Base-by-base conservation (phyloP, 179 eudicot species). In the Beta corolliflora region DNA sequence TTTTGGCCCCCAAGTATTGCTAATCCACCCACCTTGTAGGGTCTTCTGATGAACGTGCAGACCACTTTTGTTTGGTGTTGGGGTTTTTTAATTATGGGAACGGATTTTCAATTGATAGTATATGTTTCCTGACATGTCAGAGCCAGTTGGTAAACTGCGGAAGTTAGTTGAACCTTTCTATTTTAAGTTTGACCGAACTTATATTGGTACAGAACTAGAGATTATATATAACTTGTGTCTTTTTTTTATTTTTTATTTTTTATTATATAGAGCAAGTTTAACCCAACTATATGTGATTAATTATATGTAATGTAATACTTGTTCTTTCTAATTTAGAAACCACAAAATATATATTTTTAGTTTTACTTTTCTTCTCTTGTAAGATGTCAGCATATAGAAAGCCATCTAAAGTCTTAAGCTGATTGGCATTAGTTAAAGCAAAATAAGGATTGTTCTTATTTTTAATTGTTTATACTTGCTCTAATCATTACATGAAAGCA, bases 21-120 rank as follows among this genome's bases (percentile, higher is more conserved):
- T 70, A 55, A 36, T 79, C 80, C 59, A 52, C 15, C 36, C 31
- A 68, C 64, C 73, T 53, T 64, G 36, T 53, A 25, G 54, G 74
- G 55, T 80, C 65, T 75, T 61, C 1, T 66, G 15, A 29, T 67
- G 77, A 71, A 83, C 77, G 66, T 83, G 83, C 52, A 74, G 74
- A 18, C 86, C 83, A 76, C 45, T 76, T 71, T 70, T 71, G 68
- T 75, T 83, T 83, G 76, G 79, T 65, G 61, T 64, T 78, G 52
- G 19, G 29, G 44, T 29, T 82, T 31, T 77, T 21, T 14, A 29
- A 77, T 61, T 50, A 63, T 71, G 45, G 29, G 19, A 50, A 69
- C 21, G 63, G 56, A 59, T 46, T 81, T 69, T 58, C 19, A 25
- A 69, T 48, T 71, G 65, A 44, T 44, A 61, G 7, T 69, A 48